Conservation (phyloP, 1,139 yeast genomes). For the Taphrina flavorubra region DNA sequence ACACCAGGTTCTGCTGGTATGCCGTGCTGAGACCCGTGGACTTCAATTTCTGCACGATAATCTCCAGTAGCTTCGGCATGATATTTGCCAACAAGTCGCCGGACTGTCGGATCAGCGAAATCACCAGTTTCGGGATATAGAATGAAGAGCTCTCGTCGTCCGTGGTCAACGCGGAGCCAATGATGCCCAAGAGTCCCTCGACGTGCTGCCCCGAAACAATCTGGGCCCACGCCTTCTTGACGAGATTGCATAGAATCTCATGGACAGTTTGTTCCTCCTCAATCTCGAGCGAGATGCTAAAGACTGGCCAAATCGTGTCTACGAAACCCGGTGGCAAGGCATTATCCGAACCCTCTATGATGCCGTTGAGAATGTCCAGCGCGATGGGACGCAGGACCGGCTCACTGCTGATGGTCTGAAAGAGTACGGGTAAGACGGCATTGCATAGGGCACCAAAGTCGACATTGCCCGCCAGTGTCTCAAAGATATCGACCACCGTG, state of each 20-base stretch:
- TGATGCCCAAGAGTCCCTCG: constrained; percentile 22
- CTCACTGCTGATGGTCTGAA: constrained; percentile 31
- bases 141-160: constrained; percentile 34
- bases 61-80: constrained; percentile 39
- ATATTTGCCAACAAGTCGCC: constrained; percentile 27
- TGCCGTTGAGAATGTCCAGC: constrained; percentile 39
- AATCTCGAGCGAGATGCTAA: constrained; percentile 31
- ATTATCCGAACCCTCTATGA: constrained; percentile 43
- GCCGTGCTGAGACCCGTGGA: constrained; percentile 35
- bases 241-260: constrained; percentile 38
- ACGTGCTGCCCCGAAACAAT: constrained; percentile 34
- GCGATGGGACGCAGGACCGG: constrained; percentile 37
- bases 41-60: constrained; percentile 26
- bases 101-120: constrained; percentile 40
- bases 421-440: constrained; percentile 37
- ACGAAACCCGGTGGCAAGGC: constrained; percentile 41
- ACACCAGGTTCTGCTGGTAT: constrained; percentile 39
- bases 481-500: constrained; percentile 43
- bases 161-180: constrained; percentile 30
- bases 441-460: constrained; percentile 36
- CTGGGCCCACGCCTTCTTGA: constrained; percentile 39
- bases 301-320: constrained; percentile 41
- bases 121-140: constrained; percentile 40
- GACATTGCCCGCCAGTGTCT: constrained; percentile 39
- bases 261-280: constrained; percentile 43